Conservation (phyloP, 2,329 filamentous ascomycete genomes). For the Cryphonectria carpinicola region DNA sequence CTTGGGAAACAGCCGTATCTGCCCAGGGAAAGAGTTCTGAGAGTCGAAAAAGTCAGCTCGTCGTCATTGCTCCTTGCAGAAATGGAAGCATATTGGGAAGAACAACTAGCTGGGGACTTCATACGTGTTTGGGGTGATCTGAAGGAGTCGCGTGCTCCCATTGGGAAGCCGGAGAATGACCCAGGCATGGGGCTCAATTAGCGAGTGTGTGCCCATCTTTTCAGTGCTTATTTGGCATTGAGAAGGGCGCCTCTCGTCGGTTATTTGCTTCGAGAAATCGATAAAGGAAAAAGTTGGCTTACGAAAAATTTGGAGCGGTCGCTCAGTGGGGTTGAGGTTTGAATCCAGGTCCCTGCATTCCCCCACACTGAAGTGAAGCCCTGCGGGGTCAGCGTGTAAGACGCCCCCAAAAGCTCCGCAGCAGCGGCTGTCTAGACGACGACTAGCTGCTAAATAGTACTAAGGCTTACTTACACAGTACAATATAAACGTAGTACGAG, state of each 20-base stretch:
- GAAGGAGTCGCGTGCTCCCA: constrained; percentile 59
- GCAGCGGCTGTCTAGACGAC: background rate
- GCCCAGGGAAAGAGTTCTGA: constrained; percentile 81
- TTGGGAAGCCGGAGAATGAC: constrained; percentile 63
- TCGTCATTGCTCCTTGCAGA: constrained; percentile 16
- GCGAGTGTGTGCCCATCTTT: constrained; percentile 42
- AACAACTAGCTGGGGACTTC: background rate
- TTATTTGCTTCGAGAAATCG: background rate
- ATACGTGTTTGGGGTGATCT: constrained; percentile 65
- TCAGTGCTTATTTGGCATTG: background rate
- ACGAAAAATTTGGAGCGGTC: constrained; percentile 1
- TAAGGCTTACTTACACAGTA: background rate
- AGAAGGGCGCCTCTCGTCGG: background rate
- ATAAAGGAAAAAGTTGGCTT: constrained; percentile 18
- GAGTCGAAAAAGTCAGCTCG: constrained; percentile 16
- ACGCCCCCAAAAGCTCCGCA: background rate
- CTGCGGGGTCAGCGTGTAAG: background rate
- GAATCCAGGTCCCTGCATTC: background rate
- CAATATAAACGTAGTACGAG: no score
- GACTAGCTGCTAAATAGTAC: background rate
- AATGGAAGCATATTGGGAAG: constrained; percentile 15
- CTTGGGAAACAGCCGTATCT: constrained; percentile 92
- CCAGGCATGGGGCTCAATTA: constrained; percentile 63
- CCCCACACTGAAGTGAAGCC: background rate
- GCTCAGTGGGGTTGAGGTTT: background rate